A percentile compares a stretch with the other conserved stretches of the same genome.
Conservation (phyloP, 2,329 filamentous ascomycete species). For the Aspergillus transmontanensis region DNA sequence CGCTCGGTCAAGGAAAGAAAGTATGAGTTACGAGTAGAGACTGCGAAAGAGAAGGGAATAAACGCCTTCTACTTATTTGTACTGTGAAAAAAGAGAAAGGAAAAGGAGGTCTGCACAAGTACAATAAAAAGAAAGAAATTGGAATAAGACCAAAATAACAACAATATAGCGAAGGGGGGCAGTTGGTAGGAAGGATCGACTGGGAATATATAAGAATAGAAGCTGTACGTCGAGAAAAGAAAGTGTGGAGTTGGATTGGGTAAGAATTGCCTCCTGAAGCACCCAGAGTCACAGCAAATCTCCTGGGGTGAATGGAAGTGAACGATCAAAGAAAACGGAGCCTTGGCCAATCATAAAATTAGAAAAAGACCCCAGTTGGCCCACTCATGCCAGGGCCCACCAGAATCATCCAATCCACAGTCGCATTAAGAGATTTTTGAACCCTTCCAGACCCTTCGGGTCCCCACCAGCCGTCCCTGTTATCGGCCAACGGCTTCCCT, state of each 20-base stretch:
- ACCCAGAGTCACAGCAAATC: neutral
- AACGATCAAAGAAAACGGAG: neutral
- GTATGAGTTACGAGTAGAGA: neutral
- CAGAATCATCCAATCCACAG: neutral
- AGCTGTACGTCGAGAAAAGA: constrained; percentile 12
- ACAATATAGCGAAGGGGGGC: neutral
- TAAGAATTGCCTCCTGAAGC: constrained; percentile 12
- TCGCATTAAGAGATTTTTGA: neutral
- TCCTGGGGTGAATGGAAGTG: neutral
- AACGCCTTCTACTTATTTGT: neutral
- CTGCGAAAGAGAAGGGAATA: neutral
- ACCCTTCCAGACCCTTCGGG: constrained; percentile 6
- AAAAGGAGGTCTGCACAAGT: neutral
- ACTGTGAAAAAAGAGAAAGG: neutral
- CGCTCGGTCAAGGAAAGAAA: neutral
- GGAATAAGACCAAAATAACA: constrained; percentile 6
- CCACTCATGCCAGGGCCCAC: neutral
- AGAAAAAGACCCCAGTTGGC: neutral
- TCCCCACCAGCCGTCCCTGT: neutral
- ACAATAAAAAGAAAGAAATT: neutral
- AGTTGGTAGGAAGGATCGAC: constrained; percentile 7
- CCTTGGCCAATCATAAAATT: neutral
- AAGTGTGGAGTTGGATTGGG: constrained; percentile 13
- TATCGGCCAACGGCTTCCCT: neutral
- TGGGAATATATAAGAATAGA: constrained; percentile 11